Percentiles rank a stretch among this genome's conserved stretches.
phyloP scores from a whole-genome alignment of 2,329 filamentous ascomycete genomes.

The Neonectria hederae region DNA sequence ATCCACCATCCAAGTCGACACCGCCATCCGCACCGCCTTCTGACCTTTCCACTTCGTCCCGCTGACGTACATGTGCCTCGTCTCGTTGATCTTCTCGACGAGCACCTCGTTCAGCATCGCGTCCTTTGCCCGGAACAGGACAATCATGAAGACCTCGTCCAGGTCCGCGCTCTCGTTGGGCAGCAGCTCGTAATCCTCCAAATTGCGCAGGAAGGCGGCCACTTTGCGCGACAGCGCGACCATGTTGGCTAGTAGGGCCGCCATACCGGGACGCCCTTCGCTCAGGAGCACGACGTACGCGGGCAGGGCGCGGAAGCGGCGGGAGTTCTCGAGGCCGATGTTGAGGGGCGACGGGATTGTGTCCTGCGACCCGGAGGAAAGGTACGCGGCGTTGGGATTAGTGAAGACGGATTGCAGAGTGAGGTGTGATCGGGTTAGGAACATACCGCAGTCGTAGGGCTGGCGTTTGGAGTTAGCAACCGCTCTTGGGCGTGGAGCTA shows the following conservation, averaged over 20 bases:
- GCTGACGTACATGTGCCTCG: conserved; percentile 81
- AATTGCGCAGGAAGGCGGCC: conserved; percentile 68
- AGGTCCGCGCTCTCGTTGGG: conserved; percentile 59
- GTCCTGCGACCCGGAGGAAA: conserved; percentile 56
- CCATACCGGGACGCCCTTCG: conserved; percentile 76
- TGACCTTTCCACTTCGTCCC: conserved; percentile 80
- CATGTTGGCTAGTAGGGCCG: conserved; percentile 76
- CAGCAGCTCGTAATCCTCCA: conserved; percentile 72
- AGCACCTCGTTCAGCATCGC: conserved; percentile 69
- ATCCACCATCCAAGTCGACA: conserved; percentile 85
- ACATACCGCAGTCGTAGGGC: conserved; percentile 93
- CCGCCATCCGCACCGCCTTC: conserved; percentile 82
- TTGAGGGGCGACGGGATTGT: conserved; percentile 83
- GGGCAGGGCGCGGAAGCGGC: conserved; percentile 89
- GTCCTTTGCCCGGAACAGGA: conserved; percentile 80
- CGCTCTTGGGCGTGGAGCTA: neutral
- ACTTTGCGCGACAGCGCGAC: conserved; percentile 75
- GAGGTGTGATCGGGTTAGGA: conserved; percentile 74
- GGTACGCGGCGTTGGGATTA: conserved; percentile 88
- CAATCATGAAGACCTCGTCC: conserved; percentile 68
- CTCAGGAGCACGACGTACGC: conserved; percentile 83
- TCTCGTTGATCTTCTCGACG: conserved; percentile 77
- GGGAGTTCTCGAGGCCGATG: conserved; percentile 89
- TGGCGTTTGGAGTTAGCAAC: conserved; percentile 41
- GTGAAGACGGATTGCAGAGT: conserved; percentile 73